Evolutionary conservation across 345 rosid genomes (phyloP).

Genomic region (Erucastrum elatum): DNA sequence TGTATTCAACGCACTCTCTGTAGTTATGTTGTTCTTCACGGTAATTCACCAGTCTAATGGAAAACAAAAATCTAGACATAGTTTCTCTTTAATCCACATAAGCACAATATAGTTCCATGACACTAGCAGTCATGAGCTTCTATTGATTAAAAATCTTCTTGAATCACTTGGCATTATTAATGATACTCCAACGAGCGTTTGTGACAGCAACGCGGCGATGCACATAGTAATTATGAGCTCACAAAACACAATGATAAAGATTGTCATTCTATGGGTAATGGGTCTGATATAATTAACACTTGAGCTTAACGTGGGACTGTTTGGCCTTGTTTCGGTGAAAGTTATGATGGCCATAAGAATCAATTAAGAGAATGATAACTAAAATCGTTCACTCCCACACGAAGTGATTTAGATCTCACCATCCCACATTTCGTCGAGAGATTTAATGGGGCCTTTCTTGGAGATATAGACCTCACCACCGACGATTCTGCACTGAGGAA

Average conservation of each 20-base stretch:
- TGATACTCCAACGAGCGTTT: neutral
- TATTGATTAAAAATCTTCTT: neutral
- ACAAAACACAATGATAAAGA: neutral
- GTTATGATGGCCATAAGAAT: neutral
- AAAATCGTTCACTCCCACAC: neutral
- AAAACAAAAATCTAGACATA: no score
- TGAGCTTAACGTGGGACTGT: neutral
- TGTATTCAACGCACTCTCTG: neutral
- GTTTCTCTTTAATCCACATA: no score
- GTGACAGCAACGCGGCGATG: neutral
- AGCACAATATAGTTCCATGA: neutral
- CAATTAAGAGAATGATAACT: neutral
- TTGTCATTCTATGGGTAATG: no score
- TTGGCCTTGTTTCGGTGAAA: neutral
- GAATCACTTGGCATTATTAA: neutral
- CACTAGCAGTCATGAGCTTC: neutral
- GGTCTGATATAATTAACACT: neutral
- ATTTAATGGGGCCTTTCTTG: slow-evolving; percentile 33
- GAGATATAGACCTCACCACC: slow-evolving; percentile 28
- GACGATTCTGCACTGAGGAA: slow-evolving; percentile 49
- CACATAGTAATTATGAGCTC: neutral
- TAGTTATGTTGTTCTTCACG: neutral
- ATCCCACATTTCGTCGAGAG: slow-evolving; percentile 39
- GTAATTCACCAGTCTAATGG: no score
- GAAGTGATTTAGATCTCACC: slow-evolving; percentile 33